phyloP scores from a whole-genome alignment of 192 early-diverging fungal species.

The Phlyctochytrium arcticum region DNA sequence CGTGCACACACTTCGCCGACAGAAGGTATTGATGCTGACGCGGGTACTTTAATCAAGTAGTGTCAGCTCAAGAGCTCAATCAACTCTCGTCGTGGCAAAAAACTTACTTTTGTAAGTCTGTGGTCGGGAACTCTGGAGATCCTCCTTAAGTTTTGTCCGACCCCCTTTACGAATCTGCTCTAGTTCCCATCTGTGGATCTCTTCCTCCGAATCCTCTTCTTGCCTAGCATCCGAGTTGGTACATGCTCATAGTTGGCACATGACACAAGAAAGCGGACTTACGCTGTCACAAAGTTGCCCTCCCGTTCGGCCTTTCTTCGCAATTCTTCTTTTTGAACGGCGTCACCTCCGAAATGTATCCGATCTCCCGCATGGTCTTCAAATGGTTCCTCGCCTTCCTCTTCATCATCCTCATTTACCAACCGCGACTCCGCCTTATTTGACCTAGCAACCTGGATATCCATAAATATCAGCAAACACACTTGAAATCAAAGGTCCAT shows the following conservation, averaged over 20 bases:
- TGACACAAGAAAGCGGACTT: background rate
- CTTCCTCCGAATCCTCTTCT: constrained; percentile 30
- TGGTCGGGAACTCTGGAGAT: background rate
- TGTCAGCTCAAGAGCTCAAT: background rate
- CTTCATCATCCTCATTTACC: constrained; percentile 30
- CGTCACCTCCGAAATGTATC: constrained; percentile 30
- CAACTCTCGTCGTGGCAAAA: background rate
- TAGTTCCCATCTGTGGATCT: constrained; percentile 30
- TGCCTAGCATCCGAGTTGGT: constrained; percentile 4
- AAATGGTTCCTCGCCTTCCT: constrained; percentile 37
- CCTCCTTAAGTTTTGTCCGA: background rate
- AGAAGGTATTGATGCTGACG: background rate
- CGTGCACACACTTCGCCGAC: constrained; percentile 3
- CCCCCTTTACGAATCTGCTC: constrained; percentile 28
- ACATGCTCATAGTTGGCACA: background rate
- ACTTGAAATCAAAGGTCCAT: background rate
- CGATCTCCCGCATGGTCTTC: constrained; percentile 39
- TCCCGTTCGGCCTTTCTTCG: constrained; percentile 23
- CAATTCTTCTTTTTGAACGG: constrained; percentile 27
- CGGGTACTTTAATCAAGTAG: constrained; percentile 8
- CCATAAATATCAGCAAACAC: too few relatives aligned
- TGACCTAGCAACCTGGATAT: constrained; percentile 8
- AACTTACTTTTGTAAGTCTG: background rate
- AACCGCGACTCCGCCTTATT: constrained; percentile 25
- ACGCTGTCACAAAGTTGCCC: constrained; percentile 20